Evolutionary conservation across 2,329 filamentous ascomycete species (phyloP).

Genomic region (Paraphoma chrysanthemicola): DNA sequence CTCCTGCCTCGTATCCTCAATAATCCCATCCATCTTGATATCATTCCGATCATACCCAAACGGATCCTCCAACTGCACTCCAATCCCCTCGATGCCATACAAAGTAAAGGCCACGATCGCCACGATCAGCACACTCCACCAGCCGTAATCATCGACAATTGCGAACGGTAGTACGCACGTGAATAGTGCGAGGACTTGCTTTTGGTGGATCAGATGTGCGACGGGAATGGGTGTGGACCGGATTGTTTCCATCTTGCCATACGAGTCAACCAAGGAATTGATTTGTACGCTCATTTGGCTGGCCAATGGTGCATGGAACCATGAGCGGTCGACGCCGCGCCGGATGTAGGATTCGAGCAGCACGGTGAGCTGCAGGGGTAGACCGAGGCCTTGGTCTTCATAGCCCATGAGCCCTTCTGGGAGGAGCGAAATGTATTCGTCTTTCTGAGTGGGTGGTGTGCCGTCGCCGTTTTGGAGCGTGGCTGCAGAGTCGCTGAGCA

Average conservation of each 20-base stretch:
- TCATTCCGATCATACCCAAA: constrained; percentile 72
- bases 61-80: constrained; percentile 69
- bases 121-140: constrained; percentile 67
- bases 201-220: constrained; percentile 70
- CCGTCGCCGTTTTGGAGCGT: constrained; percentile 34
- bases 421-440: constrained; percentile 60
- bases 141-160: constrained; percentile 68
- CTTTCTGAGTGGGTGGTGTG: constrained; percentile 42
- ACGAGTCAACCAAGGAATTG: constrained; percentile 64
- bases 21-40: constrained; percentile 72
- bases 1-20: constrained; percentile 66
- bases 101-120: constrained; percentile 68
- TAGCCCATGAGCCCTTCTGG: constrained; percentile 58
- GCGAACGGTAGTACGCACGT: constrained; percentile 68
- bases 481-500: constrained; percentile 24
- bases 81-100: constrained; percentile 70
- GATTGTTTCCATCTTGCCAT: constrained; percentile 71
- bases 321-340: constrained; percentile 61
- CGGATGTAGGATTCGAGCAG: constrained; percentile 68
- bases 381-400: constrained; percentile 65
- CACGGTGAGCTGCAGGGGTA: constrained; percentile 67
- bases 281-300: constrained; percentile 65
- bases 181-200: constrained; percentile 69
- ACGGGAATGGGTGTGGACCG: constrained; percentile 69
- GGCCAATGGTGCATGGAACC: constrained; percentile 67